Conservation (phyloP, 164 flowering plant genomes). For the Berberis thunbergii region DNA sequence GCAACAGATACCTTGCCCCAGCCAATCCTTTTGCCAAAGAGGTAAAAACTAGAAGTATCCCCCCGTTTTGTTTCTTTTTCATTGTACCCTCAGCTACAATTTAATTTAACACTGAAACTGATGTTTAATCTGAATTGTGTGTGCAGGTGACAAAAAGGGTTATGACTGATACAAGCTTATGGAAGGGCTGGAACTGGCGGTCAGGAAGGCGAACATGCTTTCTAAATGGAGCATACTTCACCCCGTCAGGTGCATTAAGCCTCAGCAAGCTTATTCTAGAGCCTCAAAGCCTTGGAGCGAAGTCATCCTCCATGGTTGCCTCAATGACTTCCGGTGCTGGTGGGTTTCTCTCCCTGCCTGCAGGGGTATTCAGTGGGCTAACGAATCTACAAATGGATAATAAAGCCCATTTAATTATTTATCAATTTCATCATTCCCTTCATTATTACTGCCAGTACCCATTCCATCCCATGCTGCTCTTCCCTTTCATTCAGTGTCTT, state of each 20-base stretch:
- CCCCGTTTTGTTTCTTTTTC: background rate
- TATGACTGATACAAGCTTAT: constrained; percentile 31
- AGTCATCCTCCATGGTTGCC: constrained; percentile 82
- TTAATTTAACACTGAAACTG: background rate
- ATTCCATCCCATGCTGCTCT: constrained; percentile 3
- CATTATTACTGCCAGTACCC: background rate
- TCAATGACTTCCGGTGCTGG: constrained; percentile 80
- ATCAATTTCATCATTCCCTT: constrained; percentile 5
- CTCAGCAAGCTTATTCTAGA: constrained; percentile 74
- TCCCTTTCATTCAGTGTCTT: background rate
- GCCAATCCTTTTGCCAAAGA: constrained; percentile 16
- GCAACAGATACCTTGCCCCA: constrained; percentile 15
- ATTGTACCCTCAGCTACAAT: background rate
- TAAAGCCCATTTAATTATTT: background rate
- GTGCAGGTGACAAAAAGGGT: constrained; percentile 91
- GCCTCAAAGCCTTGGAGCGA: constrained; percentile 94
- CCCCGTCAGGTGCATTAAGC: constrained; percentile 88
- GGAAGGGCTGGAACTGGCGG: constrained; percentile 95
- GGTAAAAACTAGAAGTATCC: background rate
- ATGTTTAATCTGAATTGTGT: background rate
- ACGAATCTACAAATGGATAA: constrained; percentile 6
- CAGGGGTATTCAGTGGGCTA: constrained; percentile 53
- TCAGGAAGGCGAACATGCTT: constrained; percentile 90
- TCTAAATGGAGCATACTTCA: constrained; percentile 90
- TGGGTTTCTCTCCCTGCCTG: constrained; percentile 68